Conservation (phyloP, 192 early-diverging fungal genomes). For the Coemansia interrupta region DNA sequence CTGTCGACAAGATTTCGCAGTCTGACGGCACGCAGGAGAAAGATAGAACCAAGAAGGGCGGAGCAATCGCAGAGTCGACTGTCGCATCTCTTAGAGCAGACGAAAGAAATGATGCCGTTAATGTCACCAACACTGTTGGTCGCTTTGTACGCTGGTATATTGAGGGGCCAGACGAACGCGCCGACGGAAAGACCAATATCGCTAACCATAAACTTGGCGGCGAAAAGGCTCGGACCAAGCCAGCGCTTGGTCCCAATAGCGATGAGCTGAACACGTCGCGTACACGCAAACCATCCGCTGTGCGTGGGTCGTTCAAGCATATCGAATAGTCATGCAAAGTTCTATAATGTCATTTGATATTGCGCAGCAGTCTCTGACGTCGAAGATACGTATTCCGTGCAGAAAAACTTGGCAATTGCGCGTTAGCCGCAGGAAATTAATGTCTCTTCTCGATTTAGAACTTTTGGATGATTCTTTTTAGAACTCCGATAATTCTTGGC, state of each 20-base stretch:
- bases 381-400: no score
- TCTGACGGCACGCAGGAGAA: not conserved
- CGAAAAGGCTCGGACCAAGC: no score
- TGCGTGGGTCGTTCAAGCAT: conserved; percentile 33
- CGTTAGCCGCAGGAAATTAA: no score
- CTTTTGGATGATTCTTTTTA: no score
- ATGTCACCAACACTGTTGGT: conserved; percentile 28
- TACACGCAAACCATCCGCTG: conserved; percentile 17
- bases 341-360: no score
- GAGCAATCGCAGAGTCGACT: not conserved
- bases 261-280: conserved; percentile 4
- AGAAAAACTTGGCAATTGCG: no score
- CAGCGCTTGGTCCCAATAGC: not conserved
- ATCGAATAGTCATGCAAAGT: conserved; percentile 13
- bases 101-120: not conserved
- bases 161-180: conserved; percentile 21
- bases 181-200: not conserved
- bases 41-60: no score
- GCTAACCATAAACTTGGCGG: no score
- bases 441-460: no score
- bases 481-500: no score
- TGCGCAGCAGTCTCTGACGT: no score
- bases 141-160: conserved; percentile 50
- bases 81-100: not conserved
- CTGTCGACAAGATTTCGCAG: conserved; percentile 43